Percentiles rank a stretch among this genome's conserved stretches.
Evolutionary conservation across 345 rosid species (phyloP).

Genomic region (Linum trigynum): DNA sequence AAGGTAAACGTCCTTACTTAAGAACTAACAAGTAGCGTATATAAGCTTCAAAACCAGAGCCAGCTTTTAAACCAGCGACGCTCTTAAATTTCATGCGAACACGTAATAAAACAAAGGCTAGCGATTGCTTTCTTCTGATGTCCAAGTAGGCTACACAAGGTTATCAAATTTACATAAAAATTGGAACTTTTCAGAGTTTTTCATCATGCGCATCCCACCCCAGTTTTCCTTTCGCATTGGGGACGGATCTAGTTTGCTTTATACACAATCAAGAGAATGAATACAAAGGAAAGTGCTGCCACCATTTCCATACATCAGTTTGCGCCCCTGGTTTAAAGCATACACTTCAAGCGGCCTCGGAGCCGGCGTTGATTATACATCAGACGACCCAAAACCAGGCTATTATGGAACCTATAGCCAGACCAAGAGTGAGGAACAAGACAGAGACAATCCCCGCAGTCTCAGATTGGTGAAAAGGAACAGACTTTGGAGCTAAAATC

Average conservation of each 20-base stretch:
- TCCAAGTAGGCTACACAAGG: not conserved
- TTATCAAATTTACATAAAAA: not conserved
- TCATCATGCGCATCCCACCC: not conserved
- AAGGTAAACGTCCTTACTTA: too few species aligned
- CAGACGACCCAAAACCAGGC: constrained; percentile 88
- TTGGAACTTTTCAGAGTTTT: not conserved
- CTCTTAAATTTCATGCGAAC: too few species aligned
- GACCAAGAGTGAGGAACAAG: constrained; percentile 62
- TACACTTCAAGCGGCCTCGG: too few species aligned
- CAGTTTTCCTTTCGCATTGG: too few species aligned
- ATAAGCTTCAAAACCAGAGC: too few species aligned
- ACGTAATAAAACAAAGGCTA: too few species aligned
- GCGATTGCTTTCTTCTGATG: too few species aligned
- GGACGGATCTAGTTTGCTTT: too few species aligned
- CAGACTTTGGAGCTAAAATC: constrained; percentile 73
- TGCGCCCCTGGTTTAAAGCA: not conserved
- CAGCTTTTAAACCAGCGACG: too few species aligned
- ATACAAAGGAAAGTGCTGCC: too few species aligned
- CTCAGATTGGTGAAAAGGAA: constrained; percentile 68
- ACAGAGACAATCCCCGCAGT: constrained; percentile 81
- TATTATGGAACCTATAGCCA: constrained; percentile 56
- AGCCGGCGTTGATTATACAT: constrained; percentile 4
- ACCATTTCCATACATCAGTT: not conserved
- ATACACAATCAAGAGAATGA: not conserved
- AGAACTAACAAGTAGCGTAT: too few species aligned